These are phyloP conservation scores for Pythium sukuiense DNA, from an alignment of 352 stramenopile species.

Conservation along the genomic window DNA sequence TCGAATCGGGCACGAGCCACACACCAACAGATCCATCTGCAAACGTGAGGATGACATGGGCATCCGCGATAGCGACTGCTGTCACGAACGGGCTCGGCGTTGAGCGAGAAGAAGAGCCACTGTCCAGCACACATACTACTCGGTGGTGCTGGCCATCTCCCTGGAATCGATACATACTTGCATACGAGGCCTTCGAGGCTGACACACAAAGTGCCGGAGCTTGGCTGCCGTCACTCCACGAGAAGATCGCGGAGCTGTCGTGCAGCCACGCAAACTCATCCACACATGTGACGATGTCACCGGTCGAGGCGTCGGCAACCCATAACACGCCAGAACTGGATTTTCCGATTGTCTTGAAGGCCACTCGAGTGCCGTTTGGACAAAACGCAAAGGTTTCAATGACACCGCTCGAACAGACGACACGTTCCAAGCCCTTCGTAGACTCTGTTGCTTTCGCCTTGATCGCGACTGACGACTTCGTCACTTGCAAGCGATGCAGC, in stretches of 20 bases:
- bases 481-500: neutral
- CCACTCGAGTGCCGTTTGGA: neutral
- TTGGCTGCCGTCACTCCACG: neutral
- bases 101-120: neutral
- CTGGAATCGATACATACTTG: neutral
- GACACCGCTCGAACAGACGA: conserved; percentile 3
- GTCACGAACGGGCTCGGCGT: neutral
- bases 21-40: conserved; percentile 4
- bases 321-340: conserved; percentile 8
- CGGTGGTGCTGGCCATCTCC: neutral
- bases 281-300: conserved; percentile 8
- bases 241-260: neutral
- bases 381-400: conserved; percentile 11
- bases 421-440: neutral
- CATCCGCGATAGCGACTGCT: neutral
- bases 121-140: neutral
- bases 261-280: conserved; percentile 20
- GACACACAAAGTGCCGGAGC: neutral
- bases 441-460: neutral
- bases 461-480: neutral
- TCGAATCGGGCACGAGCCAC: neutral
- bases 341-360: conserved; percentile 9
- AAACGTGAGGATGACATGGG: conserved; percentile 4
- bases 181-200: conserved; percentile 10
- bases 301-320: neutral